These are phyloP conservation scores for Immersiporthe knoxdaviesiana DNA, from an alignment of 2,329 filamentous ascomycete genomes.

Conservation along the genomic window DNA sequence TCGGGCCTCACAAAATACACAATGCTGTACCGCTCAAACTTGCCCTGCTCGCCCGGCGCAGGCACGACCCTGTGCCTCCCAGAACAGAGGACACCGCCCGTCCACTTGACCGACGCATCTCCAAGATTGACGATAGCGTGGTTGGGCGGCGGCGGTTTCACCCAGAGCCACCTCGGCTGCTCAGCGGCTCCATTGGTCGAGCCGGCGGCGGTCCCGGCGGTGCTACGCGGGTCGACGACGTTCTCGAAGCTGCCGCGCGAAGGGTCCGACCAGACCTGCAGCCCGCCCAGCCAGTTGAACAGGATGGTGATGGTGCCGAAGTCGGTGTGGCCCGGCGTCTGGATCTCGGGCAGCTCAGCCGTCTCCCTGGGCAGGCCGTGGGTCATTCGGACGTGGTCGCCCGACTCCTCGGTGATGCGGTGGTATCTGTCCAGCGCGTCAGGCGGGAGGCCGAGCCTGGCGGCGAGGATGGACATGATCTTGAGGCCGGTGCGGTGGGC, in stretches of 20 bases:
- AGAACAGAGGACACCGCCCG: conserved; percentile 38
- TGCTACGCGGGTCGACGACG: conserved; percentile 25
- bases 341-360: conserved; percentile 28
- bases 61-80: conserved; percentile 41
- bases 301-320: conserved; percentile 44
- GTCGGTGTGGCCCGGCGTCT: conserved; percentile 40
- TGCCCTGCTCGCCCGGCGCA: conserved; percentile 34
- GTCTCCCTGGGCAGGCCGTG: conserved; percentile 25
- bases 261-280: conserved; percentile 39
- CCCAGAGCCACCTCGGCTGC: conserved; percentile 38
- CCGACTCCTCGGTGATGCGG: conserved; percentile 27
- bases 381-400: conserved; percentile 31
- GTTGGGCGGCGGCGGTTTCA: conserved; percentile 39
- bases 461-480: conserved; percentile 25
- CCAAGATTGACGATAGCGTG: conserved; percentile 43
- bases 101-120: conserved; percentile 42
- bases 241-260: conserved; percentile 25
- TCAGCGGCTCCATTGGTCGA: background rate
- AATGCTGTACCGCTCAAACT: conserved; percentile 27
- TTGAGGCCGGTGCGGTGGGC: conserved; percentile 25
- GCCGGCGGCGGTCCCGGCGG: background rate
- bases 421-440: conserved; percentile 23
- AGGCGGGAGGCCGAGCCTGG: conserved; percentile 19
- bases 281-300: conserved; percentile 44
- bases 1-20: conserved; percentile 32